These are phyloP conservation scores for Houttuynia cordata DNA, from an alignment of 164 flowering plant species.

Conservation along the genomic window DNA sequence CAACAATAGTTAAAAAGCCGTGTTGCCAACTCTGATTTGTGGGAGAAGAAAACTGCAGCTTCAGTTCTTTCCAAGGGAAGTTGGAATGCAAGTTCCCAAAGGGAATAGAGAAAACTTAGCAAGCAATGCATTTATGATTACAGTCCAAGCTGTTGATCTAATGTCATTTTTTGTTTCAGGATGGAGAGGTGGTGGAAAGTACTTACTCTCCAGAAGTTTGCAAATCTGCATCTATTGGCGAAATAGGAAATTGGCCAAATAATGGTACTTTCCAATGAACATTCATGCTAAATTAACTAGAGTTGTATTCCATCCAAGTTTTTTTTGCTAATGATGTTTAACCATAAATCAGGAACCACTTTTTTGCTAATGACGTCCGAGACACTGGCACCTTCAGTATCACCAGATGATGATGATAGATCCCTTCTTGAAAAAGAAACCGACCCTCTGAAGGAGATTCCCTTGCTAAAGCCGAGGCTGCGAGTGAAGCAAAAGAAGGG, in stretches of 20 bases:
- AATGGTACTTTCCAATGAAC: background rate
- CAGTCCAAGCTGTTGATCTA: background rate
- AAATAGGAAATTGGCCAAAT: too few relatives aligned
- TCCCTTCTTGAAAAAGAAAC: background rate
- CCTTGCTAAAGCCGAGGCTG: background rate
- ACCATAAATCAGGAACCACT: background rate
- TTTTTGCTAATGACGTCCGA: background rate
- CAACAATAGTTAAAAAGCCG: background rate
- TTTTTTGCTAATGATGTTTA: too few relatives aligned
- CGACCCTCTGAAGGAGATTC: background rate
- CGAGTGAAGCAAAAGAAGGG: background rate
- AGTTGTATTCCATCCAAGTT: background rate
- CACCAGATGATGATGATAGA: background rate
- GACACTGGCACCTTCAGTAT: background rate
- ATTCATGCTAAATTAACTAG: too few relatives aligned
- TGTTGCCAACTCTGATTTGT: background rate
- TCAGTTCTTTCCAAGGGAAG: background rate
- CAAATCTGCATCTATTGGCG: background rate
- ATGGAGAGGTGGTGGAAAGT: background rate
- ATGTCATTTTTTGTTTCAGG: background rate
- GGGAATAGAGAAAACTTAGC: background rate
- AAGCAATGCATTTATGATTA: background rate
- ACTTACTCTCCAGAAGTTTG: background rate
- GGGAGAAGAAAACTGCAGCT: background rate
- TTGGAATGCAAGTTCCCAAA: background rate